Base-by-base conservation (phyloP, 352 stramenopile species). In the Saprolegnia diclina region DNA sequence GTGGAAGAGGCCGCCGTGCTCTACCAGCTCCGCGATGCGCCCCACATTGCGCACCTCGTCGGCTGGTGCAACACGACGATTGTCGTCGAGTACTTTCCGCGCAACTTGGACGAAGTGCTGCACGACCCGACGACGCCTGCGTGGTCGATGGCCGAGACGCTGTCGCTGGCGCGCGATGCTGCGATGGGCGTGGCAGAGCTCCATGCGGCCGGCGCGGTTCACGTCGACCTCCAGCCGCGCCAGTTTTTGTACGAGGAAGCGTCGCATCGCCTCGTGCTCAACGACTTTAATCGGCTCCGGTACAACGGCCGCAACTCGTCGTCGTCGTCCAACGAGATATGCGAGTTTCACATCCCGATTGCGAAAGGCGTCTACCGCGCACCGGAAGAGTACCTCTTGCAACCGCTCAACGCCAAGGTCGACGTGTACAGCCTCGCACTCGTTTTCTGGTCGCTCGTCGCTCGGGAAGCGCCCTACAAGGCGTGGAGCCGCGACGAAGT, bases 241-340 rank as follows among this genome's bases (percentile, higher is more conserved):
- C 86, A 94, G 70, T 92, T 94, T 53, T 68, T 94, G 42, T 75
- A 92, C n/a, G 74, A 89, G 65, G 13, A 3, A 21, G 57, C 61
- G 1, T 74, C 78, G 13, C 84, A 83, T 1, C 78, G 72, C 0
- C 73, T 92, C 29, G 72, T 80, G 61, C 63, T 94, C 29, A 94
- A 94, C 56, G 86, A 94, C 66, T 89, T 94, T 35, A 94, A 94
- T 56, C 79, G 86, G 11, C 73, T 91, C 55, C 90, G 90, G 65
- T 90, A 89, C 67, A 78, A 78, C 14, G 83, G 83, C 9, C 75
- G 70, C 1, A 76, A 77, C 7, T 48, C 79, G 0, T 67, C 79
- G 5, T 55, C 79, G 5, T 55, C 83, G 0, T 46, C 74, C 4
- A 71, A 65, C 16, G 71, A 81, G 18, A 83, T 82, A 22, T 94